A percentile compares a stretch with the other conserved stretches of the same genome.
Conservation (phyloP, 2,329 filamentous ascomycete genomes). For the Samsoniella hepiali region DNA sequence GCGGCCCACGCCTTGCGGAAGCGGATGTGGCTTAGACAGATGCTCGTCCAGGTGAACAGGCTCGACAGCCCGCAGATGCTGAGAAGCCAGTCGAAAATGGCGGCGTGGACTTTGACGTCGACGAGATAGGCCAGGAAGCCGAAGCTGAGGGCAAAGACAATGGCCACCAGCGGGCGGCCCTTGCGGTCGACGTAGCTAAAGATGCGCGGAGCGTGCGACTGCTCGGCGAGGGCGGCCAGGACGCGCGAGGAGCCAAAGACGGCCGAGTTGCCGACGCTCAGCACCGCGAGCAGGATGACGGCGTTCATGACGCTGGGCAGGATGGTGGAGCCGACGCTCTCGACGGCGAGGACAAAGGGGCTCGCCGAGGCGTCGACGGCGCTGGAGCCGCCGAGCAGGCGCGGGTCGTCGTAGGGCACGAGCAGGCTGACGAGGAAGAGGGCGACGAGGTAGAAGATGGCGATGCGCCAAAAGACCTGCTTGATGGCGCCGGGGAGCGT, state of each 20-base stretch:
- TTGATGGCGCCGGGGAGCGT: slow-evolving; percentile 45
- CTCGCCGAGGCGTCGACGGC: slow-evolving; percentile 42
- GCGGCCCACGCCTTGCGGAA: slow-evolving; percentile 16
- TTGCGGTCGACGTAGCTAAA: slow-evolving; percentile 43
- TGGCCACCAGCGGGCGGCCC: slow-evolving; percentile 42
- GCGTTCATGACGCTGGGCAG: slow-evolving; percentile 61
- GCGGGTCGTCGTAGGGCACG: slow-evolving; percentile 37
- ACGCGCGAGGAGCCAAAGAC: slow-evolving; percentile 57
- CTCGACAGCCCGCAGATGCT: slow-evolving; percentile 59
- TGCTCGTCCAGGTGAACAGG: slow-evolving; percentile 60
- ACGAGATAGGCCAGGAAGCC: slow-evolving; percentile 36
- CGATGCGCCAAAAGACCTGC: slow-evolving; percentile 50
- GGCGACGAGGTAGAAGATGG: slow-evolving; percentile 46
- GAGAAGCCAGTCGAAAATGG: slow-evolving; percentile 50
- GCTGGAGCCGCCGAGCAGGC: slow-evolving; percentile 37
- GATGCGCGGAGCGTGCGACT: slow-evolving; percentile 42
- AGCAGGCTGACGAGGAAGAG: slow-evolving; percentile 45
- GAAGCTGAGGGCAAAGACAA: slow-evolving; percentile 37
- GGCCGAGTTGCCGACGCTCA: slow-evolving; percentile 57
- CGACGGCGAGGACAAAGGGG: slow-evolving; percentile 58
- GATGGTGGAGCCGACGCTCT: slow-evolving; percentile 51
- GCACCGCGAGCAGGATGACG: slow-evolving; percentile 58
- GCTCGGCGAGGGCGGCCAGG: slow-evolving; percentile 49
- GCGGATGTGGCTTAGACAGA: slow-evolving; percentile 46
- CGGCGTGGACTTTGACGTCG: slow-evolving; percentile 14